Evolutionary conservation across 2,329 filamentous ascomycete genomes (phyloP).

Genomic region (Tolypocladium amazonense): DNA sequence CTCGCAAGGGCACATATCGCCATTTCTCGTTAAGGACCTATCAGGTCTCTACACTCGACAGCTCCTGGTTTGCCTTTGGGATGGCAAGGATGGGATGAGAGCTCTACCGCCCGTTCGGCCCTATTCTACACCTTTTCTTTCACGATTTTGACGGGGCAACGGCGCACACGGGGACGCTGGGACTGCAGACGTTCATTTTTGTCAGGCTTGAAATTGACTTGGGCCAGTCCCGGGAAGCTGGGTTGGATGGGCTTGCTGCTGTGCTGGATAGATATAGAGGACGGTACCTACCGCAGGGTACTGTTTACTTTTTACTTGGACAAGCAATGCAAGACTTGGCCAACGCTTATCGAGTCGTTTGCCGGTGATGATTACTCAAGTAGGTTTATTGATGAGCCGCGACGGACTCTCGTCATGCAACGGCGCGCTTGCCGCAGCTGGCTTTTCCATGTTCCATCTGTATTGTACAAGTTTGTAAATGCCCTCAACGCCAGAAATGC

Average conservation of each 20-base stretch:
- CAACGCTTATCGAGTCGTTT: background rate
- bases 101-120: background rate
- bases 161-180: background rate
- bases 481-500: background rate
- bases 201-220: background rate
- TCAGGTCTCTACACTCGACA: background rate
- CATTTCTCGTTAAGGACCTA: conserved; percentile 3
- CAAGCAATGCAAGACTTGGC: background rate
- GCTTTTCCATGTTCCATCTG: background rate
- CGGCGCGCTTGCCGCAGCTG: background rate
- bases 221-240: conserved; percentile 1
- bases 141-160: background rate
- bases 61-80: background rate
- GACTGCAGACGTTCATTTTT: background rate
- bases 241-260: conserved; percentile 5
- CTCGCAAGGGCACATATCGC: background rate
- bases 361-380: background rate
- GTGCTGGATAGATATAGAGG: conserved; percentile 7
- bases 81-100: background rate
- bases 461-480: background rate
- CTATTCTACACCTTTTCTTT: background rate
- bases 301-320: background rate
- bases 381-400: background rate
- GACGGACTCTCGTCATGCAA: background rate
- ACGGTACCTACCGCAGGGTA: conserved; percentile 7